A percentile compares a stretch with the other conserved stretches of the same genome.
Evolutionary conservation across 768 basidiomycete genomes (phyloP).

Genomic region (Megacollybia marginata): DNA sequence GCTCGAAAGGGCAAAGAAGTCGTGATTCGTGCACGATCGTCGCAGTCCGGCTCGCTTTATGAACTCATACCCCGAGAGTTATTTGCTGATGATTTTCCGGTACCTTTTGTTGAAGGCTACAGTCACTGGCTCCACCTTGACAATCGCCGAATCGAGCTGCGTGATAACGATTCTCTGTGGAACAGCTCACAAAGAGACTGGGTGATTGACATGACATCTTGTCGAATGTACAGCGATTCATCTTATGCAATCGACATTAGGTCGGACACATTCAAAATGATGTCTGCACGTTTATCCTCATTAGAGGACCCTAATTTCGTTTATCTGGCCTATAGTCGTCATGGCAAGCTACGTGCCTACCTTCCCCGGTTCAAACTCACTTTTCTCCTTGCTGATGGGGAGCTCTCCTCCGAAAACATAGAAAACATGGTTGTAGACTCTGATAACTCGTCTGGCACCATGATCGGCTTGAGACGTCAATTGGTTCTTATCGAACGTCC

Average conservation of each 20-base stretch:
- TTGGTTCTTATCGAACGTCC: conserved; percentile 18
- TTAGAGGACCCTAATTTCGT: conserved; percentile 13
- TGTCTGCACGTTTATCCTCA: conserved; percentile 18
- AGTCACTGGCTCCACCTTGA: conserved; percentile 24
- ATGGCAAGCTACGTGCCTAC: conserved; percentile 9
- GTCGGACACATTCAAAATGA: conserved; percentile 19
- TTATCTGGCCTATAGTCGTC: conserved; percentile 19
- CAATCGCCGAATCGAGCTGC: conserved; percentile 16
- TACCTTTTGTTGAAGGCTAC: conserved; percentile 11
- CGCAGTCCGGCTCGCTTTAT: not conserved
- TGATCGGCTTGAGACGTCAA: conserved; percentile 25
- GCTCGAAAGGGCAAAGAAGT: conserved; percentile 2
- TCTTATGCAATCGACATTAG: conserved; percentile 4
- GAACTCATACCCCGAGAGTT: conserved; percentile 16
- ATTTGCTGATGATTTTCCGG: conserved; percentile 18
- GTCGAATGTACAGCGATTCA: not conserved
- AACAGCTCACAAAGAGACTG: conserved; percentile 15
- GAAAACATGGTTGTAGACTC: conserved; percentile 6
- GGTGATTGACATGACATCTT: conserved; percentile 8
- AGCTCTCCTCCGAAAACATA: conserved; percentile 8
- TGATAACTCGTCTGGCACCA: conserved; percentile 22
- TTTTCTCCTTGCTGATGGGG: conserved; percentile 17
- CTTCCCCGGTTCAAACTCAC: conserved; percentile 24
- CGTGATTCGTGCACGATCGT: conserved; percentile 7
- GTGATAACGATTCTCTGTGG: conserved; percentile 19